Percentiles rank a stretch among this genome's conserved stretches.
Conservation (phyloP, 805 yeast genomes). For the Blastobotrys attinorum region DNA sequence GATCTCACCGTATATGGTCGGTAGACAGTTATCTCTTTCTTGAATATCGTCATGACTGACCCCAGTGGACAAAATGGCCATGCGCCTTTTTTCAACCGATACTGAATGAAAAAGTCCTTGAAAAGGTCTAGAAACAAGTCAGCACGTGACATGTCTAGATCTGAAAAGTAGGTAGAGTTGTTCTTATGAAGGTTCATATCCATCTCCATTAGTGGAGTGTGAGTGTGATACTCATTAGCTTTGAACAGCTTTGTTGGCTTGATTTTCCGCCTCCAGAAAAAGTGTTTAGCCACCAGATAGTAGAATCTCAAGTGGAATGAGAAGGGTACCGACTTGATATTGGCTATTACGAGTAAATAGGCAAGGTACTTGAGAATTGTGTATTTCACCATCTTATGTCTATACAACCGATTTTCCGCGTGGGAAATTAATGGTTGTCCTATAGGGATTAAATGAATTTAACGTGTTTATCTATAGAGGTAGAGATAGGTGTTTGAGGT, state of each 20-base stretch:
- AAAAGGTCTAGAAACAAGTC: conserved; percentile 50
- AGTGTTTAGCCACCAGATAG: conserved; percentile 33
- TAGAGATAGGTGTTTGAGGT: no score
- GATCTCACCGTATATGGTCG: conserved; percentile 48
- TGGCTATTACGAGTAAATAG: conserved; percentile 29
- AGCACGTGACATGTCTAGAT: conserved; percentile 72
- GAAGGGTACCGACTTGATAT: conserved; percentile 60
- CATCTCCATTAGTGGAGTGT: conserved; percentile 51
- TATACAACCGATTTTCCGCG: no score
- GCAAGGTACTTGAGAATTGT: conserved; percentile 10
- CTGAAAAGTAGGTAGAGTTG: conserved; percentile 77
- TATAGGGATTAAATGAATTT: no score
- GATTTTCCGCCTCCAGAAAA: conserved; percentile 29
- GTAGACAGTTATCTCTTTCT: conserved; percentile 66
- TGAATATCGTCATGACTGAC: conserved; percentile 56
- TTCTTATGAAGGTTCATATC: conserved; percentile 84
- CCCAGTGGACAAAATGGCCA: conserved; percentile 74
- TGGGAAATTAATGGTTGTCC: no score
- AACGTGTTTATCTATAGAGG: no score
- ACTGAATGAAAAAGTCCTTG: conserved; percentile 45
- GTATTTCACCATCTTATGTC: background rate
- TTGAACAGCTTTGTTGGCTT: conserved; percentile 9
- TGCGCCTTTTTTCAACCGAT: conserved; percentile 30
- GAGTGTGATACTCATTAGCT: conserved; percentile 4
- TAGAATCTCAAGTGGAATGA: conserved; percentile 62